Evolutionary conservation across 371 early-diverging fungal genomes (phyloP), one percentile per base, ranked within the genome.

Genomic region (Mucor velutinosus): DNA sequence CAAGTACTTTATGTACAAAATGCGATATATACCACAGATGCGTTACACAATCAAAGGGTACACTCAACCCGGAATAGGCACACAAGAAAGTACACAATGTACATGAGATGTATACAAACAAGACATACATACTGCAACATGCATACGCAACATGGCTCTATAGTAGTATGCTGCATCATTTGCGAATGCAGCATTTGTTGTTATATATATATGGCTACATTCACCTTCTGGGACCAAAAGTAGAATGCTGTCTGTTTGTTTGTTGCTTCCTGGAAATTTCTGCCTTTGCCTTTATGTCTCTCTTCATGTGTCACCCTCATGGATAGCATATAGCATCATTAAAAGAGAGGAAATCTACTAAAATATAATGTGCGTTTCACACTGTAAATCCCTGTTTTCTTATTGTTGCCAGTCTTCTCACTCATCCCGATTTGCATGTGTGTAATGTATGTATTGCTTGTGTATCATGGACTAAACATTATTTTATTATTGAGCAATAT

Each of bases 401-500:
- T 25, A 51, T 51, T 51, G 51, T 25, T 51, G 51, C 12, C 51
- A 51, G 23, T 3, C 51, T 23, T 51, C 37, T 37, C 37, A 14
- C 37, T 37, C 37, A 37, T 37, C 37, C 37, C 7, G 37, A 49
- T 49, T 49, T 21, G 19, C 49, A 8, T n/a, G n/a, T 49, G 49
- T 49, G 49, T 21, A 49, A 49, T 37, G 37, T n/a, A 17, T 43
- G 17, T 43, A 43, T 6, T 4, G 4, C 56, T 59, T 59, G 39
- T 59, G 21, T 59, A 39, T 59, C 39, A 59, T 39, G 32, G 23
- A 21, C 25, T 39, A 59, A 15, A 15, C 25, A 43, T 8, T 29
- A 21, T 14, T 47, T 53, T 41, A 72, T 51, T 51, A 51, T 51
- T 51, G 51, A 57, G 62, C 67, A 65, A 72, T 69, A 66, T 72